These are phyloP conservation scores for Gossypium longicalyx DNA, from an alignment of 345 rosid genomes.

Conservation along the genomic window DNA sequence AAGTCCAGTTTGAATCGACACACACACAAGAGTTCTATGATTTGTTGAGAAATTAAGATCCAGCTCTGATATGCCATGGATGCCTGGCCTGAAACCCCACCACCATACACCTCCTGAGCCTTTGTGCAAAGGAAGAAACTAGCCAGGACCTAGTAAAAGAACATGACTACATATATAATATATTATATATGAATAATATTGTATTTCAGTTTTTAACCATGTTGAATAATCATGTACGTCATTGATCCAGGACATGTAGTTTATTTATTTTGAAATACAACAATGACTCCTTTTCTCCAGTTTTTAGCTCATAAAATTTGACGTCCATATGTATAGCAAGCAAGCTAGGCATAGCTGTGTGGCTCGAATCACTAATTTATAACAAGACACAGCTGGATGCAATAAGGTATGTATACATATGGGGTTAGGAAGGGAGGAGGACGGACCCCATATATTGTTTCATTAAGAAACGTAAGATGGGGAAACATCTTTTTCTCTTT, in stretches of 20 bases:
- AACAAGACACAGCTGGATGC: conserved; percentile 10
- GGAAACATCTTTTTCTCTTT: background rate
- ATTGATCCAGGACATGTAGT: background rate
- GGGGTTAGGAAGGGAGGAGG: background rate
- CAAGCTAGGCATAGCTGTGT: background rate
- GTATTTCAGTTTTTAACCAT: background rate
- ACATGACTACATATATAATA: background rate
- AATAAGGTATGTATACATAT: background rate
- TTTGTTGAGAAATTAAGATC: background rate
- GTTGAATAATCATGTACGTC: background rate
- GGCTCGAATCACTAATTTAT: background rate
- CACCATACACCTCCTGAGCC: too few species aligned
- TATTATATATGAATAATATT: background rate
- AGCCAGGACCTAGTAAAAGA: background rate
- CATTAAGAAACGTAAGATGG: background rate
- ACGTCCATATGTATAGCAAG: background rate
- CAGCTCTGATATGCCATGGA: background rate
- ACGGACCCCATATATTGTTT: background rate
- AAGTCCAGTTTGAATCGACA: conserved; percentile 20
- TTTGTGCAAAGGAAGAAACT: too few species aligned
- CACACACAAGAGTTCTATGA: background rate
- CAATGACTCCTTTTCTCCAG: background rate
- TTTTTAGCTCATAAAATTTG: background rate
- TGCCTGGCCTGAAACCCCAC: background rate
- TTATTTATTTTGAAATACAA: background rate